phyloP scores from a whole-genome alignment of 2,329 filamentous ascomycete genomes.

The Calonectria multiphialidica region DNA sequence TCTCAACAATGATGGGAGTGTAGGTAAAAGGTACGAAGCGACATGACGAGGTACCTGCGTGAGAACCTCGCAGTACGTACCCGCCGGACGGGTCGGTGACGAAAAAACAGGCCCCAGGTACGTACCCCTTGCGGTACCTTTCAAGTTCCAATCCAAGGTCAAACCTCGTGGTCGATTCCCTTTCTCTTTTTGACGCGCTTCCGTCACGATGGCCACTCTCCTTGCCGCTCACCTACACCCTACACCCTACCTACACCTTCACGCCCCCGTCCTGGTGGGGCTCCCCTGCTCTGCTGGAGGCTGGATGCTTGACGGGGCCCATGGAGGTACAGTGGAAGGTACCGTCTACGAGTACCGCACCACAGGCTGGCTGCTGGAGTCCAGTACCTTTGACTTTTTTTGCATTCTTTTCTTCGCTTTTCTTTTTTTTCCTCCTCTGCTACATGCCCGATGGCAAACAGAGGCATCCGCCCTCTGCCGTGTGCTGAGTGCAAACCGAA shows the following conservation, averaged over 20 bases:
- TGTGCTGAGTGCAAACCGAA: background rate
- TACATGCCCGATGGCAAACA: background rate
- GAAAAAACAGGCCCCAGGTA: slow-evolving; percentile 1
- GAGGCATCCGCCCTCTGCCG: background rate
- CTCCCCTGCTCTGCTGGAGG: slow-evolving; percentile 9
- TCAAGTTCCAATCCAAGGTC: slow-evolving; percentile 22
- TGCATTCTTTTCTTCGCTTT: background rate
- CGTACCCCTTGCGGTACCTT: slow-evolving; percentile 16
- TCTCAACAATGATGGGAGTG: slow-evolving; percentile 33
- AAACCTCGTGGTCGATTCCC: slow-evolving; percentile 16
- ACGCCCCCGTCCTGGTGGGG: slow-evolving; percentile 14
- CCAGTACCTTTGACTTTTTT: slow-evolving; percentile 6
- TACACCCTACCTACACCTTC: slow-evolving; percentile 12
- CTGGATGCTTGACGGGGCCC: background rate
- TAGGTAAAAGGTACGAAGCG: slow-evolving; percentile 35
- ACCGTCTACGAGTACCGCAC: background rate
- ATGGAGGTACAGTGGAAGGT: slow-evolving; percentile 1
- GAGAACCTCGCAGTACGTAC: slow-evolving; percentile 13
- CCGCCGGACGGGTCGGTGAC: slow-evolving; percentile 19
- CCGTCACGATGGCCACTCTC: slow-evolving; percentile 28
- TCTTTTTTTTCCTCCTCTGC: background rate
- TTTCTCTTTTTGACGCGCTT: slow-evolving; percentile 19
- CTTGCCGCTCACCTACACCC: slow-evolving; percentile 23
- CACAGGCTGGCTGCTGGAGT: background rate
- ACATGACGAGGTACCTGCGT: slow-evolving; percentile 20